A percentile compares a stretch with the other conserved stretches of the same genome.
Conservation (phyloP, 2,329 filamentous ascomycete species). For the Herpomyces periplanetae region DNA sequence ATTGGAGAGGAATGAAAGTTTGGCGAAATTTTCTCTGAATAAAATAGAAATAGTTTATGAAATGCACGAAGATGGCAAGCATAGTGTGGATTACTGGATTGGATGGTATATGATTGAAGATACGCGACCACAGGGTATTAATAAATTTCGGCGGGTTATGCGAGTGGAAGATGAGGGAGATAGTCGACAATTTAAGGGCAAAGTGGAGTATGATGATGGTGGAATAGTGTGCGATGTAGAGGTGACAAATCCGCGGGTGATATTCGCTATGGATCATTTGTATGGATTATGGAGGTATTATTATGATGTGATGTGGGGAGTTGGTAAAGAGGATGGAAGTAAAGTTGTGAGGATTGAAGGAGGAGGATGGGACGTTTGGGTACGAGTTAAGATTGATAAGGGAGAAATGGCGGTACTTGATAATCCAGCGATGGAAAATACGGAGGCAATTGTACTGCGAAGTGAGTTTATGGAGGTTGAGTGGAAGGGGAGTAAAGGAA, state of each 20-base stretch:
- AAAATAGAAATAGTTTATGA: conserved; percentile 64
- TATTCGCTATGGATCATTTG: conserved; percentile 78
- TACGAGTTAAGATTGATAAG: conserved; percentile 71
- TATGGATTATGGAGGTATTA: no score
- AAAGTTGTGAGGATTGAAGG: conserved; percentile 11
- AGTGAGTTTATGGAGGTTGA: no score
- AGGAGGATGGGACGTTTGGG: conserved; percentile 30
- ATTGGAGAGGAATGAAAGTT: conserved; percentile 35
- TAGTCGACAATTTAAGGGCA: conserved; percentile 87
- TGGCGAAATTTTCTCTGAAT: conserved; percentile 78
- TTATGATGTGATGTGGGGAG: conserved; percentile 12
- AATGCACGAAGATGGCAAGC: conserved; percentile 58
- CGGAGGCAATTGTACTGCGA: conserved; percentile 78
- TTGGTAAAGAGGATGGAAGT: conserved; percentile 11
- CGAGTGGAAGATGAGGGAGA: conserved; percentile 73
- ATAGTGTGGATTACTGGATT: conserved; percentile 73
- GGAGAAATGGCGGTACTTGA: conserved; percentile 87
- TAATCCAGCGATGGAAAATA: conserved; percentile 54
- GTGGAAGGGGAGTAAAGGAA: conserved; percentile 87
- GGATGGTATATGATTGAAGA: conserved; percentile 82
- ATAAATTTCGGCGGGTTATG: conserved; percentile 96
- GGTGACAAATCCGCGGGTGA: conserved; percentile 66
- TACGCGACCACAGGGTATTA: conserved; percentile 49
- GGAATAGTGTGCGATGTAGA: no score
- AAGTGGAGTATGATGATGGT: no score